A percentile compares a stretch with the other conserved stretches of the same genome.
These are phyloP conservation scores for Nicotiana attenuata DNA, from an alignment of 257 asterid species.

Conservation along the genomic window DNA sequence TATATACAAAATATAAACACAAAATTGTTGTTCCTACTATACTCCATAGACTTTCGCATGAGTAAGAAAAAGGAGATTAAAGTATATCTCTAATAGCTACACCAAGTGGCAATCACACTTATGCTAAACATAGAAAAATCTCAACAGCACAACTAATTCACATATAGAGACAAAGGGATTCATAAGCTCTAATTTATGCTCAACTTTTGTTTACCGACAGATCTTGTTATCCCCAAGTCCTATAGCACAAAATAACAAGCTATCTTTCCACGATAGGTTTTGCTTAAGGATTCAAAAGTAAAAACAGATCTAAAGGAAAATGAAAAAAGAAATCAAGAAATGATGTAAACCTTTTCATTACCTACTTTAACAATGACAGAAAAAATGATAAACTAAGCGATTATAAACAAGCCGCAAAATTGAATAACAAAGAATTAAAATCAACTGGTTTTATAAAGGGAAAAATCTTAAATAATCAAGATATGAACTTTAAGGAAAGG, in stretches of 20 bases:
- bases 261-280: neutral
- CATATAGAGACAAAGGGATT: no score
- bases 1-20: neutral
- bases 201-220: neutral
- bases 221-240: neutral
- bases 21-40: neutral
- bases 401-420: neutral
- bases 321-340: neutral
- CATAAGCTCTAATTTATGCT: no score
- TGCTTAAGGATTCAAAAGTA: neutral
- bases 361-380: neutral
- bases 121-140: neutral
- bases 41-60: neutral
- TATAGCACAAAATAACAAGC: neutral
- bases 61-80: neutral
- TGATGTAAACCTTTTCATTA: no score
- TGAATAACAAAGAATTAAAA: neutral
- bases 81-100: neutral
- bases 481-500: neutral
- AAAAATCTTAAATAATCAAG: neutral
- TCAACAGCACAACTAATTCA: no score
- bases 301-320: neutral
- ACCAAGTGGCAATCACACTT: neutral
- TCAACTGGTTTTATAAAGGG: neutral
- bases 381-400: neutral